Evolutionary conservation across 2,329 filamentous ascomycete species (phyloP), one percentile per base, ranked within the genome.

Genomic region (Epicoccum sorghinum): DNA sequence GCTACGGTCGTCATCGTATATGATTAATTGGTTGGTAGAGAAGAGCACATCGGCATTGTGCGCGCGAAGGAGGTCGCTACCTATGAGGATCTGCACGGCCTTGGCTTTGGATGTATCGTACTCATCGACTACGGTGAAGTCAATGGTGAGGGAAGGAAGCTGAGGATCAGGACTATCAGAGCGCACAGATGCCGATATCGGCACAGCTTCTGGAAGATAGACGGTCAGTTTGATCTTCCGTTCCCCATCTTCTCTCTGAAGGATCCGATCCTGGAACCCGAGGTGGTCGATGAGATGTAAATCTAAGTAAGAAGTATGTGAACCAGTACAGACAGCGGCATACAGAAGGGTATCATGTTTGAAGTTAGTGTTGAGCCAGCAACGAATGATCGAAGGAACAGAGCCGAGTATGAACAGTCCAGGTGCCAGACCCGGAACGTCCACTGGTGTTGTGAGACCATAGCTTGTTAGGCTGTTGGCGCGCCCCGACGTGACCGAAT

Each of bases 21-120:
- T 80, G 0, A 89, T 89, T 80, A 99, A 86, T 60, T 89, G 89
- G 68, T 96, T 96, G 61, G 93, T 90, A 0, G 95, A 98, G 66
- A 99, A 91, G 22, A 98, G 78, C 9, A 99, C 83, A 71, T 98
- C 95, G 23, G 91, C 93, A 61, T 90, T 96, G 69, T 96, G 91
- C 8, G 89, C 83, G 58, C 93, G 86, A 52, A 99, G 80, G 12
- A 91, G 85, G 74, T 98, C 93, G 68, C 91, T 96, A 35, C 95
- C 93, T 53, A 99, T 81, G 70, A 96, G 92, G 46, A 97, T 89
- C 61, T 92, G 89, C 52, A 98, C 90, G 8, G 81, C 78, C 69
- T 86, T 89, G 33, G 69, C 64, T 35, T 83, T 83, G 10, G 78
- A 76, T 27, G 81, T 78, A 3, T 76, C 64, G 38, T 73, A 77